These are phyloP conservation scores for Botrytis cinerea DNA, from an alignment of 2,329 filamentous ascomycete genomes.

Conservation along the genomic window DNA sequence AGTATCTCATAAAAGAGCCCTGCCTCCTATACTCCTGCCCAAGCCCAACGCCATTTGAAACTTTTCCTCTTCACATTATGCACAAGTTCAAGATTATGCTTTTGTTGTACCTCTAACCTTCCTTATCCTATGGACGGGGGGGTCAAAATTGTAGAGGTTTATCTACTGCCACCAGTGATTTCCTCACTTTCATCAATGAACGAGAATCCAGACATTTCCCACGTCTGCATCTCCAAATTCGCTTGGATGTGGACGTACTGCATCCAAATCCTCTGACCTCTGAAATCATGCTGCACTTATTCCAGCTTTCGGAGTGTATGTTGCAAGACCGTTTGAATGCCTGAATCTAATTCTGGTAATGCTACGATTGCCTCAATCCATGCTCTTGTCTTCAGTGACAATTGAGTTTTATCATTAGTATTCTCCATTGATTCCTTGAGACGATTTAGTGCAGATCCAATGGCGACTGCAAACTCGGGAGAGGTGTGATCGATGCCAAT, in stretches of 20 bases:
- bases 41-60: neutral
- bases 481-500: conserved; percentile 64
- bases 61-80: conserved; percentile 2
- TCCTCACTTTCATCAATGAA: neutral
- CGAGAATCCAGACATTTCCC: neutral
- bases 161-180: neutral
- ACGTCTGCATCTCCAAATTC: neutral
- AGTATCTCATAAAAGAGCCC: neutral
- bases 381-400: conserved; percentile 51
- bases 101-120: neutral
- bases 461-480: conserved; percentile 69
- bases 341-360: conserved; percentile 54
- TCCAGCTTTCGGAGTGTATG: conserved; percentile 45
- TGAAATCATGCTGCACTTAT: neutral
- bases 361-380: conserved; percentile 59
- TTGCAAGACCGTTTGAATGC: conserved; percentile 56
- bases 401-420: conserved; percentile 47
- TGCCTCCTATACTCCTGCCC: conserved; percentile 4
- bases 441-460: conserved; percentile 64
- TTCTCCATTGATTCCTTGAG: conserved; percentile 56
- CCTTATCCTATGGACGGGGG: neutral
- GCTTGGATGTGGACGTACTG: neutral
- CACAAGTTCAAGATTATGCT: conserved; percentile 1
- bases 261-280: neutral
- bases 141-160: neutral